Evolutionary conservation across 129 eudicot species (phyloP), one percentile per base, ranked within the genome.

Genomic region (Heracleum sosnowskyi): DNA sequence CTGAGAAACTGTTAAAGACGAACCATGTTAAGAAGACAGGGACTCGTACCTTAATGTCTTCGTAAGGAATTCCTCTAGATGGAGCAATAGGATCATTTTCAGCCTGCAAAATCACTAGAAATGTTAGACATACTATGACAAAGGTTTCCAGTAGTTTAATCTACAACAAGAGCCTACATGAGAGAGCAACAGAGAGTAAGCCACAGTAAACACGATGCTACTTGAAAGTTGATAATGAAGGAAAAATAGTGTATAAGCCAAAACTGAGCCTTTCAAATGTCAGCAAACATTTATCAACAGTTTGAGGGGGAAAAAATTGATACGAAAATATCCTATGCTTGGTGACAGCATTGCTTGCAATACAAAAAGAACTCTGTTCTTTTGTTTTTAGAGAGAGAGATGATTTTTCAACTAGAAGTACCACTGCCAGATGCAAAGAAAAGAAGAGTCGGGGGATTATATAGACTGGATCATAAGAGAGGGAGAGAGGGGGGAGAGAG

Each of bases 41-140:
- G 53, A 53, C n/a, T 73, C 69, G 41, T 83, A 87, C 98, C 87
- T 91, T 77, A 57, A 95, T 88, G 74, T 86, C 99, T 83, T 95
- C 80, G 10, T 78, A 88, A 31, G 98, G 98, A 77, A 91, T 95
- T 77, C 92, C 99, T 79, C 94, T 83, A 70, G 94, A 88, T 33
- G 99, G 97, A 78, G 99, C 99, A 80, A 95, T 95, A 22, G 97
- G 96, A 83, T 95, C 98, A 81, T 95, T 95, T 81, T 80, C 97
- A 75, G 99, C 99, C 97, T 94, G 91, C 73, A 83, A 81, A 74
- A 80, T 69, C 76, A 82, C 63, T 71, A 12, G 74, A 66, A 12
- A 73, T 13, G 40, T 73, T 28, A 73, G 31, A 74, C 57, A 28
- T 16, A 15, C 13, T 28, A 74, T 44, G 34, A 41, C 17, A 41